Base-by-base conservation (phyloP, 345 rosid species). In the Chamaenerion angustifolium region DNA sequence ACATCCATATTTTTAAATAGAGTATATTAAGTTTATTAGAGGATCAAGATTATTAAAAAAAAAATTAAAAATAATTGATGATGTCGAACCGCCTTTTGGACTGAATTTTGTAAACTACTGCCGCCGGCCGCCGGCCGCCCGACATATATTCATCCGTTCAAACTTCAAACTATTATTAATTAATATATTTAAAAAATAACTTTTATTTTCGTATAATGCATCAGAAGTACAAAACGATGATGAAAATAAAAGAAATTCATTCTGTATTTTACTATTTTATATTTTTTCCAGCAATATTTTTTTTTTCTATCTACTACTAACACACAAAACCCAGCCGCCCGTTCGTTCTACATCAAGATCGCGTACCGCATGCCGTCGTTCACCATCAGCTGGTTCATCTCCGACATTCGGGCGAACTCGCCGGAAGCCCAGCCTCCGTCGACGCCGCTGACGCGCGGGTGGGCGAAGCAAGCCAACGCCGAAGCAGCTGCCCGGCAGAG, bases 341-440 rank as follows among this genome's bases (percentile, higher is more conserved):
- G 11, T 49, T 19, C 25, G 17, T 42, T 48, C 69, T 85, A 88
- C 93, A 88, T 80, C 72, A 85, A 69, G 76, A 88, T 85, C 21
- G 97, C 87, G 52, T 88, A 85, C 46, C 93, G 83, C 93, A 85
- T 75, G 68, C 97, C 74, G 61, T 88, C 95, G 60, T 81, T 78
- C 16, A 82, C 95, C 84, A 88, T 80, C 17, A 82, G 74, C 71
- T 85, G 86, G 50, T 88, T 88, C 71, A 85, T 73, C 63, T 88
- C 97, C 0, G 95, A 73, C 13, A 69, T 59, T 6, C 74, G 83
- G 3, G 67, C 64, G 21, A 80, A 75, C 51, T 82, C 89, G 12
- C 78, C 81, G 0, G 97, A 77, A 52, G 69, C 75, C 92, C 96
- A 84, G 13, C 72, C 60, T 0, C 92, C 80, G 61, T 88, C 95